A percentile compares a stretch with the other conserved stretches of the same genome.
These are phyloP conservation scores for Scheffersomyces stambukii DNA, from an alignment of 1,139 yeast species.

Conservation along the genomic window DNA sequence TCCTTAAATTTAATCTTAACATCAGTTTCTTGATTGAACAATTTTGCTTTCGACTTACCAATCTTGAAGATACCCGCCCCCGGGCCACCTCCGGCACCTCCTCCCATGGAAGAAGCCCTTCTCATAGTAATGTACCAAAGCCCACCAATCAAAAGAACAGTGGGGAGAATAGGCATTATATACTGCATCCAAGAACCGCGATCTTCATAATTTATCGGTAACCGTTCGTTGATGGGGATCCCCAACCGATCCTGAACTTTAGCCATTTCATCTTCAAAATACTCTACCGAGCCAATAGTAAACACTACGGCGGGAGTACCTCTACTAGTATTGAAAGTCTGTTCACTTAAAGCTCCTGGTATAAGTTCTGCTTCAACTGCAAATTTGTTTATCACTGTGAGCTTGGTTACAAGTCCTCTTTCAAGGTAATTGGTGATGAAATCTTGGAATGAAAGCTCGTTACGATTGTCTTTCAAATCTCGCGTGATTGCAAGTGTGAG, in stretches of 20 bases:
- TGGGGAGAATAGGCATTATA: constrained; percentile 61
- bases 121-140: constrained; percentile 64
- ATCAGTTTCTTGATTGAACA: constrained; percentile 67
- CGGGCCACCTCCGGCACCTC: constrained; percentile 39
- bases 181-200: constrained; percentile 55
- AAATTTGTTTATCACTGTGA: constrained; percentile 72
- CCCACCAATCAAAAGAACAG: constrained; percentile 66
- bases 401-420: constrained; percentile 73
- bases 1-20: constrained; percentile 71
- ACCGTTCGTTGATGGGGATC: constrained; percentile 54
- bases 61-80: constrained; percentile 60
- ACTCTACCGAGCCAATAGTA: constrained; percentile 70
- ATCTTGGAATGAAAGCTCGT: constrained; percentile 80
- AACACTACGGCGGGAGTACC: constrained; percentile 51
- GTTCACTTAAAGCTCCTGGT: constrained; percentile 49
- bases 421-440: constrained; percentile 80
- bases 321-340: constrained; percentile 31
- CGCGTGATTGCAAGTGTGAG: constrained; percentile 13
- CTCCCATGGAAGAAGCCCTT: constrained; percentile 46
- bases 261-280: constrained; percentile 65
- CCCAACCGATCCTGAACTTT: constrained; percentile 57
- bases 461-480: constrained; percentile 16
- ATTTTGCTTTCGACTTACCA: constrained; percentile 66
- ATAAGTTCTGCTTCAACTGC: constrained; percentile 74
- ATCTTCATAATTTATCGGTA: constrained; percentile 63